phyloP scores from a whole-genome alignment of 257 asterid genomes.

The Mitragyna speciosa region DNA sequence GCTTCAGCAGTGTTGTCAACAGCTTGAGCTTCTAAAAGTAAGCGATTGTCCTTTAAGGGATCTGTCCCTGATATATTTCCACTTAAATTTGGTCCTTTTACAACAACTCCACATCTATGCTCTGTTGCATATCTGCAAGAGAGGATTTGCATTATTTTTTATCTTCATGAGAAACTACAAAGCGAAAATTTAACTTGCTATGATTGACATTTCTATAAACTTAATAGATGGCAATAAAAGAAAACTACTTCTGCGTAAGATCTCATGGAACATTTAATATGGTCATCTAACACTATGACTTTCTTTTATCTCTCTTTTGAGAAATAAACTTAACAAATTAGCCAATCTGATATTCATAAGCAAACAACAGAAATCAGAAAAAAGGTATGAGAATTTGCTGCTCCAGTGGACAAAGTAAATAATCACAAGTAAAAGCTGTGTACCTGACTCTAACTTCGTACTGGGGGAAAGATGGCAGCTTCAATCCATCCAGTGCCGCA shows the following conservation, averaged over 20 bases:
- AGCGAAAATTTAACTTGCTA: not conserved
- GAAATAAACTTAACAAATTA: not conserved
- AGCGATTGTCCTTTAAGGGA: conserved; percentile 89
- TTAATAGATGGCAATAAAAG: not conserved
- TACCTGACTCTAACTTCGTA: conserved; percentile 98
- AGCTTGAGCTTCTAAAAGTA: conserved; percentile 74
- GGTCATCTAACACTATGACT: not conserved
- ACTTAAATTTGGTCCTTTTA: conserved; percentile 93
- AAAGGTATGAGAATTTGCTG: not conserved
- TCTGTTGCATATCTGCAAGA: conserved; percentile 86
- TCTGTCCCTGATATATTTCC: conserved; percentile 98
- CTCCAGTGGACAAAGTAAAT: not conserved
- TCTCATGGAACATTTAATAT: not conserved
- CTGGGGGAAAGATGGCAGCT: conserved; percentile 71
- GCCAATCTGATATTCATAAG: not conserved
- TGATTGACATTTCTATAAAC: not conserved
- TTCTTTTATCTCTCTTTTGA: not conserved
- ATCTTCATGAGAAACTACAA: not conserved
- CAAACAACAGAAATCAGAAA: not conserved
- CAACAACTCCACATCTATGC: conserved; percentile 99
- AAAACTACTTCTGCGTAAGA: not conserved
- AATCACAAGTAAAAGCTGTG: conserved; percentile 13
- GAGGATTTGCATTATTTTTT: conserved; percentile 10
- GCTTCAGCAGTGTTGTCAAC: conserved; percentile 91
- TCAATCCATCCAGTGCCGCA: conserved; percentile 92